These are phyloP conservation scores for Fraxinus sp. DNA, from an alignment of 305 asterid genomes.

Conservation along the genomic window DNA sequence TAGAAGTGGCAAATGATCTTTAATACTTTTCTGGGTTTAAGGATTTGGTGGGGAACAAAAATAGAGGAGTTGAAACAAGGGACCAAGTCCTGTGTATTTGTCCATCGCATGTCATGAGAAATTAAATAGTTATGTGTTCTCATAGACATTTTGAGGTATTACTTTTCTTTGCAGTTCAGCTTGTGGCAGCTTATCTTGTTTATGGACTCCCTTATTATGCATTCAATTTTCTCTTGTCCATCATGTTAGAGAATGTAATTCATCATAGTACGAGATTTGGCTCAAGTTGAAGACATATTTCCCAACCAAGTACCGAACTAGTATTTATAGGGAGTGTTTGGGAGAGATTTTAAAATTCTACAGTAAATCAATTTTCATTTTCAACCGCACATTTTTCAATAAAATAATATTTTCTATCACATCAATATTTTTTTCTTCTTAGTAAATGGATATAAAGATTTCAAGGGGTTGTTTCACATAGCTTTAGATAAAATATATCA, in stretches of 20 bases:
- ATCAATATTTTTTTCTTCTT: too few relatives aligned
- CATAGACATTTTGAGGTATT: conserved; percentile 2
- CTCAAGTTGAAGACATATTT: not conserved
- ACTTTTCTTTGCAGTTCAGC: not conserved
- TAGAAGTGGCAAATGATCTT: not conserved
- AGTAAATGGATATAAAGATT: too few relatives aligned
- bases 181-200: conserved; percentile 18
- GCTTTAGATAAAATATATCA: too few relatives aligned
- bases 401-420: too few relatives aligned
- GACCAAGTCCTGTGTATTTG: conserved; percentile 3
- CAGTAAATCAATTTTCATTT: too few relatives aligned
- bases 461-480: too few relatives aligned
- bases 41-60: conserved; percentile 10
- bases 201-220: conserved; percentile 2
- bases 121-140: not conserved
- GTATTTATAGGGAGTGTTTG: not conserved
- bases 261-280: conserved; percentile 1
- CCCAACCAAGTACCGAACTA: not conserved
- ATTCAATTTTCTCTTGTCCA: not conserved
- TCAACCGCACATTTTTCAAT: too few relatives aligned
- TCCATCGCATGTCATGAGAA: not conserved
- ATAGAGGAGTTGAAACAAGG: conserved; percentile 1
- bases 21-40: conserved; percentile 2
- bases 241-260: conserved; percentile 10
- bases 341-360: too few relatives aligned